Base-by-base conservation (phyloP, 2,329 filamentous ascomycete genomes). In the Aspergillus awamori region DNA sequence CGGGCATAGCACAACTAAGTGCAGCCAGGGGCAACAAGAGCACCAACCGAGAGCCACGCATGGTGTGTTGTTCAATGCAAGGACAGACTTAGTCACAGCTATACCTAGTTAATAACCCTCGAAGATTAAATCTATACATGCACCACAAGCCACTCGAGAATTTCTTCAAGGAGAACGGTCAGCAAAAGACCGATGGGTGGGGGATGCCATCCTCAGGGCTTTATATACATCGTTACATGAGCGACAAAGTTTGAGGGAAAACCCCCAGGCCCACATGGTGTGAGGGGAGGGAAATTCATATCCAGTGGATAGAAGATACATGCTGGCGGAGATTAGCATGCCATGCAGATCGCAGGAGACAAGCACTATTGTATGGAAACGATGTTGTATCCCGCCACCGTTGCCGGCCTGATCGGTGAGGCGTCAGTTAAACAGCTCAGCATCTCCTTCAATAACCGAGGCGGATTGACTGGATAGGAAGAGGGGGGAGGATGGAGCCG, bases 11-110 rank as follows among this genome's bases (percentile, higher is more conserved):
- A 59, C 55, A 64, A 11, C 54, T 56, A 20, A 63, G 64, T 17
- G 66, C 64, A 41, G 61, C 64, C 36, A 73, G 64, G 22, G 67
- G 63, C 28, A 70, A 60, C 52, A 70, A 49, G 28, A 62, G 56
- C 22, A 71, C 58, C 55, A 70, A 68, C 17, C 57, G 59, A 45
- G 55, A 62, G 59, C 59, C 36, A 58, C 63, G 67, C 71, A 74
- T 74, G 20, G 26, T 43, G 24, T 48, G 22, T 53, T 49, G 22
- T 53, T 57, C 36, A 7, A 38, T 38, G 41, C 8, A 43, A 22
- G n/a, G 15, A 55, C 10, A 39, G 41, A 11, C 17, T 22, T 22
- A 22, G 20, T 22, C 20, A 24, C 41, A 11, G 41, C 8, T 24
- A 22, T 36, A 13, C 33, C 33, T 36, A 13, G 33, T 36, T 13